Percentiles rank a stretch among this genome's conserved stretches.
Evolutionary conservation across 2,329 filamentous ascomycete genomes (phyloP).

Genomic region (Sphaerulina musiva): DNA sequence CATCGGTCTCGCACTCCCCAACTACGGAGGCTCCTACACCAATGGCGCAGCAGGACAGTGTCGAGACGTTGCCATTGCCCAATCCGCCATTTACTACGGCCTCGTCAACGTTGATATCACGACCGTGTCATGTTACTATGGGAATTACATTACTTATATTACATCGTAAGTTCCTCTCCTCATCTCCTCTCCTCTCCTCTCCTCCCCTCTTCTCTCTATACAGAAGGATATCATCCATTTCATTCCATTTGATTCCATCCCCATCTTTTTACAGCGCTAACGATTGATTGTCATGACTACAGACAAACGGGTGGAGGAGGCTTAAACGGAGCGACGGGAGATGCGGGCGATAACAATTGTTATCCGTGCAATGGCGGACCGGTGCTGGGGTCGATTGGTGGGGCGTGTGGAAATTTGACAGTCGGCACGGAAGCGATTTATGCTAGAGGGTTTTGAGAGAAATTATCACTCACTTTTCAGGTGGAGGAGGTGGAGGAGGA

Average conservation of each 20-base stretch:
- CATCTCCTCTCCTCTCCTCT: not conserved
- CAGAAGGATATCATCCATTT: too few species aligned
- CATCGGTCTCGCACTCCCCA: slow-evolving; percentile 23
- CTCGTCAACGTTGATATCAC: slow-evolving; percentile 23
- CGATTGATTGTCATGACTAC: too few species aligned
- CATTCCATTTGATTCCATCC: too few species aligned
- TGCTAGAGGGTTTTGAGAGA: slow-evolving; percentile 21
- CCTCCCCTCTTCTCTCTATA: too few species aligned
- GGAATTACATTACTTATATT: slow-evolving; percentile 26
- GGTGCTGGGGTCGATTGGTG: slow-evolving; percentile 13
- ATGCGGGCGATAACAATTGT: slow-evolving; percentile 27
- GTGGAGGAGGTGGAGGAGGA: too few species aligned
- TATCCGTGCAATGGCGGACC: slow-evolving; percentile 23
- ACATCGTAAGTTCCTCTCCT: slow-evolving; percentile 19
- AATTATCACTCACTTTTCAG: too few species aligned
- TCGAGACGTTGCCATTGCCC: slow-evolving; percentile 2
- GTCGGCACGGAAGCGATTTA: slow-evolving; percentile 27
- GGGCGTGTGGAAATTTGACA: slow-evolving; percentile 27
- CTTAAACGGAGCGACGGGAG: slow-evolving; percentile 11
- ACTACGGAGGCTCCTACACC: slow-evolving; percentile 21
- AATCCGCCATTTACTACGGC: slow-evolving; percentile 23
- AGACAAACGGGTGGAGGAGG: slow-evolving; percentile 5
- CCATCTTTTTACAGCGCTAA: too few species aligned
- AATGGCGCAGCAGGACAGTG: slow-evolving; percentile 4
- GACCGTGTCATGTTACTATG: slow-evolving; percentile 28